Evolutionary conservation across 2,329 filamentous ascomycete genomes (phyloP).

Genomic region (Allantophomopsis lycopodina): DNA sequence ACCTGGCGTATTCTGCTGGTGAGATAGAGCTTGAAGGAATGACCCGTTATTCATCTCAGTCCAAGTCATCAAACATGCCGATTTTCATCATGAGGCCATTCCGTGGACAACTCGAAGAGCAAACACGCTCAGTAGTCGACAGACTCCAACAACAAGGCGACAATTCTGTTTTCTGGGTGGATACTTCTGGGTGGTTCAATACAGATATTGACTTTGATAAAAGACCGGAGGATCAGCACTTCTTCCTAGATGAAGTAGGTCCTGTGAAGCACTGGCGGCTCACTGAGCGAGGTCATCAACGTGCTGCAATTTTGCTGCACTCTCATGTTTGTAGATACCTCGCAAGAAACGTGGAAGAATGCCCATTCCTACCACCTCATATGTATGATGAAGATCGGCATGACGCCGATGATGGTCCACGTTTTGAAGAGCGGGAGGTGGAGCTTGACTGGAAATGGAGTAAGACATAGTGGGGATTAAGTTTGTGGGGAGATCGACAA

Average conservation of each 20-base stretch:
- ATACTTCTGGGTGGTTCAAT: conserved; percentile 24
- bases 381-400: conserved; percentile 5
- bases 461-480: neutral
- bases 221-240: conserved; percentile 12
- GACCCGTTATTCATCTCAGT: conserved; percentile 5
- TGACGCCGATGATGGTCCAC: neutral
- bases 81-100: conserved; percentile 24
- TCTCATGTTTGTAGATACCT: conserved; percentile 22
- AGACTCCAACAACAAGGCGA: conserved; percentile 20
- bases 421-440: neutral
- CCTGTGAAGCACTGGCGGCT: conserved; percentile 15
- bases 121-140: conserved; percentile 19
- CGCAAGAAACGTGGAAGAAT: conserved; percentile 15
- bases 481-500: neutral
- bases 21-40: conserved; percentile 10
- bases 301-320: conserved; percentile 21
- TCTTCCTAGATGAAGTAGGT: conserved; percentile 16
- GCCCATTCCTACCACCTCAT: conserved; percentile 17
- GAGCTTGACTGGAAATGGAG: neutral
- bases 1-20: conserved; percentile 18
- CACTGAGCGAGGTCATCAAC: conserved; percentile 19
- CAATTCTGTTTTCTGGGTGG: conserved; percentile 21
- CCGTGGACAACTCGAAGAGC: conserved; percentile 17
- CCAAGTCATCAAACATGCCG: conserved; percentile 5
- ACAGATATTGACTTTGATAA: conserved; percentile 10